Base-by-base conservation (phyloP, 176 grass and related monocot species). In the Ensete glaucum region DNA sequence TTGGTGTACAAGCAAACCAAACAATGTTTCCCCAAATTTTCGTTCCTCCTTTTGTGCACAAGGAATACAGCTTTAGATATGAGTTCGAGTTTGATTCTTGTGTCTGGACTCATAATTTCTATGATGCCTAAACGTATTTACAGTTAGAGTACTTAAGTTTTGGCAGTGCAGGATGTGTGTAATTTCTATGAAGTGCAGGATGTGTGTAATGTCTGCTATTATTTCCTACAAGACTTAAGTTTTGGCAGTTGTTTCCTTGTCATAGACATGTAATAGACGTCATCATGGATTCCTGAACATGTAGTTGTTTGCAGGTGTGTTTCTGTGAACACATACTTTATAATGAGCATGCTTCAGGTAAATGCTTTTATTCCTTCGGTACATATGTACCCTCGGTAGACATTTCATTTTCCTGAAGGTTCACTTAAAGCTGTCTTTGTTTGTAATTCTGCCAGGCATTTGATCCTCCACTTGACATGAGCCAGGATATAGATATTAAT, bases 271-370 rank as follows among this genome's bases (percentile, higher is more conserved):
- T 43, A 43, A 22, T 2, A 50, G 51, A 70, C 11, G n/a, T 19
- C 11, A 25, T 19, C 4, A 49, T 34, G 25, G 9, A 9, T 70
- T 74, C 17, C 75, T 91, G 75, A 87, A 64, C n/a, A 19, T 66
- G 65, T 81, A 68, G 80, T 78, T 67, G 65, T 64, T 77, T 83
- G 67, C 86, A 99, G 95, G 95, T 94, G 88, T 84, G 87, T 99
- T 84, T 94, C 90, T 59, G 85, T 87, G 82, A 99, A 99, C 82
- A 70, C 86, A 81, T 78, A 85, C 67, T 99, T 99, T 88, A 89
- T 94, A 81, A 89, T 89, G 88, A 91, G 83, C 74, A 94, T 99
- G 95, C 90, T 99, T 86, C 86, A 91, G 90, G 95, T 99, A 87
- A 83, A 79, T 75, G 78, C 23, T 82, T 67, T 74, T 69, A 11